Conservation (phyloP, 176 grass and related monocot species). For the Urochloa ruziziensis region DNA sequence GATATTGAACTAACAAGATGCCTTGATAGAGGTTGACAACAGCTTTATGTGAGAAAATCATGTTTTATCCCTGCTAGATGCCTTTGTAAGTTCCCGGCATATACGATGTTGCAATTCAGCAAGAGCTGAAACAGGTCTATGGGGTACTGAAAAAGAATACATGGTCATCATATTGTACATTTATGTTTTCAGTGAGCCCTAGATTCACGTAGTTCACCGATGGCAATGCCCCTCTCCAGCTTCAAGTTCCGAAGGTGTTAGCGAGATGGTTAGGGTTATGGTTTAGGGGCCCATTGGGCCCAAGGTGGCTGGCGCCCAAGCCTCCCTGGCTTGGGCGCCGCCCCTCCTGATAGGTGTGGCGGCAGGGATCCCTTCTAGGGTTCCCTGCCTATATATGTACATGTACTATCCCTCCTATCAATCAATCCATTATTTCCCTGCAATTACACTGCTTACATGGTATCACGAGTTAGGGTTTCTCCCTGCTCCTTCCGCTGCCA, state of each 20-base stretch:
- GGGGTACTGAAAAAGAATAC: not conserved
- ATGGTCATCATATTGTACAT: not conserved
- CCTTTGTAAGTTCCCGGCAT: not conserved
- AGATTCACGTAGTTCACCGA: not conserved
- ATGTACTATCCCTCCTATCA: too few species aligned
- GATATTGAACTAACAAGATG: not conserved
- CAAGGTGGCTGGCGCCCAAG: too few species aligned
- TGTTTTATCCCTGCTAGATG: not conserved
- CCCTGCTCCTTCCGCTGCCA: too few species aligned
- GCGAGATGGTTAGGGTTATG: too few species aligned
- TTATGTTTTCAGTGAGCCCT: not conserved
- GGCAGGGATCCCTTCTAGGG: too few species aligned
- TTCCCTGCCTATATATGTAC: too few species aligned
- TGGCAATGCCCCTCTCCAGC: not conserved
- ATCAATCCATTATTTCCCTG: too few species aligned
- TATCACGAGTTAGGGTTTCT: too few species aligned
- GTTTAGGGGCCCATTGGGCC: too few species aligned
- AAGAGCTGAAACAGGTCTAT: not conserved
- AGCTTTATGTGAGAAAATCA: not conserved
- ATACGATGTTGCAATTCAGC: not conserved
- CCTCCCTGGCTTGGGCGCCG: too few species aligned
- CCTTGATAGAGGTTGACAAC: not conserved
- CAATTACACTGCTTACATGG: too few species aligned
- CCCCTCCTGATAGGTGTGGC: too few species aligned
- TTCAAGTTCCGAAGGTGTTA: constrained; percentile 23